A percentile compares a stretch with the other conserved stretches of the same genome.
Evolutionary conservation across 495 filamentous ascomycete species (phyloP).

Genomic region (Lasiosphaeria ovina): DNA sequence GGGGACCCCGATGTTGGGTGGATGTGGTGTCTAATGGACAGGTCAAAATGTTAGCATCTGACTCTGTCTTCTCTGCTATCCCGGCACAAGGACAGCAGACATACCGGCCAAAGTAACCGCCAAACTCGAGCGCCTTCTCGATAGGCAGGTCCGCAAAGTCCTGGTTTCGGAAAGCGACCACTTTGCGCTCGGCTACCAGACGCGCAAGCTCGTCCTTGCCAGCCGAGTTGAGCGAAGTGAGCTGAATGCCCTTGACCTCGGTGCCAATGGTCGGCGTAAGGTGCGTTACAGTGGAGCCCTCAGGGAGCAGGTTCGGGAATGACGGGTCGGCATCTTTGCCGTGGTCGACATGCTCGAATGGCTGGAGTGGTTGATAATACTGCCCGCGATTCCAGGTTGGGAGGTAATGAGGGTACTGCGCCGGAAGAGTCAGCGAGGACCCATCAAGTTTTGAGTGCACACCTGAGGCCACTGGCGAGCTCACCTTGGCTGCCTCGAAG

Average conservation of each 20-base stretch:
- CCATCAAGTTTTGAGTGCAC: not conserved
- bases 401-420: constrained; percentile 71
- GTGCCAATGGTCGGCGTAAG: constrained; percentile 74
- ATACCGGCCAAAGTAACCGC: constrained; percentile 69
- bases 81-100: not conserved
- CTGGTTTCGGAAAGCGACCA: constrained; percentile 77
- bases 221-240: constrained; percentile 61
- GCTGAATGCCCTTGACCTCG: constrained; percentile 73
- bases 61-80: not conserved
- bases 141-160: constrained; percentile 76
- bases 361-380: constrained; percentile 64
- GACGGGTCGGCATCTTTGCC: constrained; percentile 67
- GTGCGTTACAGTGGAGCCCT: constrained; percentile 49
- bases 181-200: constrained; percentile 73
- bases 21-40: constrained; percentile 59
- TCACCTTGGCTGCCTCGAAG: constrained; percentile 43
- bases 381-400: constrained; percentile 64
- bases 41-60: not conserved
- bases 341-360: constrained; percentile 70
- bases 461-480: not conserved
- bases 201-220: constrained; percentile 82
- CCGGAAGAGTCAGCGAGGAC: not conserved
- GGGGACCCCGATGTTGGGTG: constrained; percentile 76
- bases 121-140: constrained; percentile 65
- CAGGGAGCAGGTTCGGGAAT: constrained; percentile 63